phyloP scores from a whole-genome alignment of 164 flowering plant genomes.

The Nymphaea thermarum region DNA sequence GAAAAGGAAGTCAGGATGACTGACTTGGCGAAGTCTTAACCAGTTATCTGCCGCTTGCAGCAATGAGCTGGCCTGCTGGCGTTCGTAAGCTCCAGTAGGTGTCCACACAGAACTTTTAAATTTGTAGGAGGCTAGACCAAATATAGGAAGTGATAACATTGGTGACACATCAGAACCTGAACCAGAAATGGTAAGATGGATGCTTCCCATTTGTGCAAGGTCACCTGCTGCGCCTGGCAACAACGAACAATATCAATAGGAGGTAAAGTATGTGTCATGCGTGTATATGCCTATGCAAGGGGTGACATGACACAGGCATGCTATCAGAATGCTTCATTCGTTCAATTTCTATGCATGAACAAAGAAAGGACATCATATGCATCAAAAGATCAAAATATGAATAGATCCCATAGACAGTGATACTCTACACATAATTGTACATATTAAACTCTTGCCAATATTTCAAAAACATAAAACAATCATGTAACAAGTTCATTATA shows the following conservation, averaged over 20 bases:
- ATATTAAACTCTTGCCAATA: too few species aligned
- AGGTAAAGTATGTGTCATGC: background rate
- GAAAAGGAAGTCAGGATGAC: slow-evolving; percentile 52
- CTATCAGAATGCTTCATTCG: too few species aligned
- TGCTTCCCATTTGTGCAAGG: background rate
- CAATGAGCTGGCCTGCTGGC: slow-evolving; percentile 30
- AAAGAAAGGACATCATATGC: too few species aligned
- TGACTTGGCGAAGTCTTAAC: slow-evolving; percentile 38
- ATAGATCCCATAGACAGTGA: too few species aligned
- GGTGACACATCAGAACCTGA: slow-evolving; percentile 12
- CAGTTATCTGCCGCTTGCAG: slow-evolving; percentile 48
- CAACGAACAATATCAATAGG: background rate
- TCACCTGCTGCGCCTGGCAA: background rate
- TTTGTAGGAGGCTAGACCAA: slow-evolving; percentile 79
- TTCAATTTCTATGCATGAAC: too few species aligned
- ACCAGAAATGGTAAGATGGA: background rate
- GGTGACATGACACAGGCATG: too few species aligned
- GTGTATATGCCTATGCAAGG: background rate
- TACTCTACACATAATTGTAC: too few species aligned
- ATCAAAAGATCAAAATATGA: too few species aligned
- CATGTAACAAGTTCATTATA: too few species aligned
- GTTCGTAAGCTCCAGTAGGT: slow-evolving; percentile 27
- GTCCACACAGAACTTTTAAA: slow-evolving; percentile 42
- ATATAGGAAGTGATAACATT: slow-evolving; percentile 42
- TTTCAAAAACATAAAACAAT: too few species aligned